Base-by-base conservation (phyloP, 768 basidiomycete species). In the Mycena galericulata region DNA sequence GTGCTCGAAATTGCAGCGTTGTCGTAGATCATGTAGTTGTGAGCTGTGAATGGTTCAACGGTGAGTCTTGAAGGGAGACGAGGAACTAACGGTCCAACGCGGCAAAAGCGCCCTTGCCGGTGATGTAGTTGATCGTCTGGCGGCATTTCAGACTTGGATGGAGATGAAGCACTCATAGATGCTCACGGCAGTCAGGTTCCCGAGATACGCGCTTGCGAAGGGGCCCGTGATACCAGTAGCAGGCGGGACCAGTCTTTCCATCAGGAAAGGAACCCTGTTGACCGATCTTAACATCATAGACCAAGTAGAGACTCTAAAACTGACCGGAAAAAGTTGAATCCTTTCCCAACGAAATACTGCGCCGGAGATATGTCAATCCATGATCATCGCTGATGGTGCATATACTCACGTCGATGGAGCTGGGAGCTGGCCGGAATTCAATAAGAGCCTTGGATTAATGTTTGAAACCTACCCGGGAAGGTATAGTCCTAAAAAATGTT, bases 1-100 rank as follows among this genome's bases (percentile, higher is more conserved):
- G 82, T 83, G 79, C 81, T 84, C 62, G 83, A 83, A 75, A 90
- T 88, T 38, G 83, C 75, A 26, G 79, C 80, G 58, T 82, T 82
- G 72, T 88, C 87, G 82, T 87, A 90, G 54, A 84, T 84, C 86
- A 88, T 85, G 77, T 74, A 90, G 79, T 89, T 89, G 80, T 89
- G 89, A 51, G 87, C 86, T 86, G 57, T 18, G 10, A 45, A 50
- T 36, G n/a, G 12, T 56, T 53, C 22, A 57, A 30, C 68, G 63
- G n/a, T 24, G 2, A 22, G 24, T n/a, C 1, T 50, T 11, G 22
- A 30, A 60, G 5, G 0, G 22, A 47, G 27, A 38, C 12, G 26
- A 22, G 46, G 17, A 29, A 79, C 84, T 69, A 70, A 87, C 87
- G 89, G 56, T 90, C 89, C 58, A 90, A 80, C 65, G 85, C 76